Evolutionary conservation across 345 rosid species (phyloP), one percentile per base, ranked within the genome.

Genomic region (Syzygium grande): DNA sequence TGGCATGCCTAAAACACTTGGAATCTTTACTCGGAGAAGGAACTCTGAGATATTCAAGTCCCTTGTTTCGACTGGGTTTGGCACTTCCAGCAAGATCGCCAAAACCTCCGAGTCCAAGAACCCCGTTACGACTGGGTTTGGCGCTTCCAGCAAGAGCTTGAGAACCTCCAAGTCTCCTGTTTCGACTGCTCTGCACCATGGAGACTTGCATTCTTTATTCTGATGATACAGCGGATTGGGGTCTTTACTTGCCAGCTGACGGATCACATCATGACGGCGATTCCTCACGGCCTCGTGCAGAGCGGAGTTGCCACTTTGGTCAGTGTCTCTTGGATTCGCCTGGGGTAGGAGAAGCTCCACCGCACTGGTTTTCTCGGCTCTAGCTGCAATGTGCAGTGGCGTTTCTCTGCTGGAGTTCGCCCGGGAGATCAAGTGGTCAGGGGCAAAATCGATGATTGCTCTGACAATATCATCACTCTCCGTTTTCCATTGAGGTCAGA

Each of bases 221-320:
- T 0, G 0, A 56, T 1, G 61, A 56, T 9, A 23, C 61, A 23
- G 61, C 3, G 0, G n/a, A 56, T 23, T 0, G 0, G n/a, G n/a
- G n/a, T 58, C n/a, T 56, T 23, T 56, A 23, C 6, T 58, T 23
- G n/a, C 27, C 63, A 58, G 63, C 63, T 10, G 63, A 23, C 63
- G 13, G 63, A 58, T 58, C 63, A 23, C 63, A 6, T 58, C n/a
- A n/a, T 23, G 27, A 0, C 9, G 63, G 63, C 63, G 0, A 58
- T 58, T 58, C 63, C 63, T 58, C 63, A 58, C 63, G 63, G 63
- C 63, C 63, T 58, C 63, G 27, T 58, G 63, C 63, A 58, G 63
- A 0, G 63, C 13, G 63, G 63, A 58, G 63, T 58, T 58, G 6
- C 29, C 14, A 58, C 63, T 23, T 11, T 0, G 10, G 0, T 58